A percentile compares a stretch with the other conserved stretches of the same genome.
Evolutionary conservation across 148 eudicot genomes (phyloP).

Genomic region (Camellia granthamiana): DNA sequence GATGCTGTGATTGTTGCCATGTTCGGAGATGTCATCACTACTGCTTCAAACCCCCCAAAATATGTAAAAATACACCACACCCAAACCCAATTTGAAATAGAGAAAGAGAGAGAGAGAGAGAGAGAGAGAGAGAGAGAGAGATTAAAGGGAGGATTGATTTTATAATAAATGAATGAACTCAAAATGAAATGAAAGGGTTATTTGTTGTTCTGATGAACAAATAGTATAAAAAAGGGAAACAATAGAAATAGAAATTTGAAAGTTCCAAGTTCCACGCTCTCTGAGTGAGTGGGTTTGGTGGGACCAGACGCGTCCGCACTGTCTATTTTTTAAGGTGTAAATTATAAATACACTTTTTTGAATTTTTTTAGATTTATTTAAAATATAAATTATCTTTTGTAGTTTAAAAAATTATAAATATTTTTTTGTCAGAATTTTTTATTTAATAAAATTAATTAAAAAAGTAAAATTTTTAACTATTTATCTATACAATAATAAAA

Average conservation of each 20-base stretch:
- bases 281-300: neutral
- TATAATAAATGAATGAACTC: too few species aligned
- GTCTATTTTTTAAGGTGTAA: too few species aligned
- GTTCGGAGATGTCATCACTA: slow-evolving; percentile 31
- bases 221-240: neutral
- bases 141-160: neutral
- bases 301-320: neutral
- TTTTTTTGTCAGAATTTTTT: too few species aligned
- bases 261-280: neutral
- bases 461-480: too few species aligned
- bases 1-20: slow-evolving; percentile 79
- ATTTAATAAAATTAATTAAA: too few species aligned
- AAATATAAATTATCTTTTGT: too few species aligned
- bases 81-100: neutral
- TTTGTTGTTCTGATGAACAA: neutral
- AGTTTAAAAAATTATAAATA: too few species aligned
- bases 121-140: neutral
- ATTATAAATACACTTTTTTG: too few species aligned
- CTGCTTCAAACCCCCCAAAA: neutral
- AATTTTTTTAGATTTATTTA: too few species aligned
- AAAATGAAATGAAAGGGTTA: neutral
- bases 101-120: neutral
- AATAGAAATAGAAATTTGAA: neutral
- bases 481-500: too few species aligned
- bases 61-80: neutral